Evolutionary conservation across 2,329 filamentous ascomycete species (phyloP).

Genomic region (Plenodomus tracheiphilus): DNA sequence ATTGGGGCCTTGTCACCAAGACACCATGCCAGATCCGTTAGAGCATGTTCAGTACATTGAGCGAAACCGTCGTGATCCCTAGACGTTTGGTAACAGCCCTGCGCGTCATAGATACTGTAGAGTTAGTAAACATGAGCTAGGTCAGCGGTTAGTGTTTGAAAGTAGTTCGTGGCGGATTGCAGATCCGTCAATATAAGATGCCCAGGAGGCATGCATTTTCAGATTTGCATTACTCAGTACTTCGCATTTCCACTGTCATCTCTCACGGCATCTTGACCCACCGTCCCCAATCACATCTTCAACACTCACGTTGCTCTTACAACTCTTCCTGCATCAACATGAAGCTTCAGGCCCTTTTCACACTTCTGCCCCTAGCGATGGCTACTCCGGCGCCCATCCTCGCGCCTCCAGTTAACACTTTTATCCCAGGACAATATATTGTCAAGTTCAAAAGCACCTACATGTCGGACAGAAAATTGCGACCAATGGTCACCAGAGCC

Average conservation of each 20-base stretch:
- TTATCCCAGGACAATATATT: conserved; percentile 51
- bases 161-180: conserved; percentile 3
- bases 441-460: conserved; percentile 48
- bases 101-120: neutral
- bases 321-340: conserved; percentile 35
- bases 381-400: conserved; percentile 45
- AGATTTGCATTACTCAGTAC: neutral
- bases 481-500: conserved; percentile 31
- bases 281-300: conserved; percentile 1
- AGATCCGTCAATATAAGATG: neutral
- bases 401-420: conserved; percentile 38
- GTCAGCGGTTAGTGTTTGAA: conserved; percentile 5
- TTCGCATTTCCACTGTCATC: neutral
- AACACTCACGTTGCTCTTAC: conserved; percentile 20
- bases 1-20: no score
- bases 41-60: neutral
- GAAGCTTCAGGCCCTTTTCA: conserved; percentile 44
- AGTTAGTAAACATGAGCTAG: neutral
- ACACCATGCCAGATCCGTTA: no score
- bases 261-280: no score
- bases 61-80: neutral
- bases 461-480: conserved; percentile 28
- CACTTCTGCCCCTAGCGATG: conserved; percentile 43
- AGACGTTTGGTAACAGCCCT: no score
- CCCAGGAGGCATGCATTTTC: neutral